Conservation (phyloP, 192 early-diverging fungal genomes). For the Backusella sp. region DNA sequence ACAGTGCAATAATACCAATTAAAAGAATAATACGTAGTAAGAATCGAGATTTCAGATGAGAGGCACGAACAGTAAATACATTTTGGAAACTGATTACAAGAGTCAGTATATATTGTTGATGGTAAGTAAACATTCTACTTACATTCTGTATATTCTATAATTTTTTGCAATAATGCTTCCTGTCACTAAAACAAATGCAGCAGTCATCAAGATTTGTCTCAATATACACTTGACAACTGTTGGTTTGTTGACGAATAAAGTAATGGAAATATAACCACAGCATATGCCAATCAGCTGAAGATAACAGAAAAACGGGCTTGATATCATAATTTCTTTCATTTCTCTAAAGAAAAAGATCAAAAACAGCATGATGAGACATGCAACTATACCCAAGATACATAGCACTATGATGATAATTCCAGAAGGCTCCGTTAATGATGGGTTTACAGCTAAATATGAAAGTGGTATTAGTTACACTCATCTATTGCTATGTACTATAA, state of each 20-base stretch:
- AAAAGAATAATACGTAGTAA: slow-evolving; percentile 12
- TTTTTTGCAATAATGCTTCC: slow-evolving; percentile 53
- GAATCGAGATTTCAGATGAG: slow-evolving; percentile 30
- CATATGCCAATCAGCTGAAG: slow-evolving; percentile 42
- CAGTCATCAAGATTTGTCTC: slow-evolving; percentile 33
- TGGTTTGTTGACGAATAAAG: slow-evolving; percentile 36
- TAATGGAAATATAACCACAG: slow-evolving; percentile 26
- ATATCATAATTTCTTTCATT: slow-evolving; percentile 39
- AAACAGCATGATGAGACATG: slow-evolving; percentile 31
- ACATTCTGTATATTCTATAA: slow-evolving; percentile 42
- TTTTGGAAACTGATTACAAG: slow-evolving; percentile 10
- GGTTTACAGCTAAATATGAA: slow-evolving; percentile 30
- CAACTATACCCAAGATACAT: slow-evolving; percentile 28
- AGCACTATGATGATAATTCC: slow-evolving; percentile 35
- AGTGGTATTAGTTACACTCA: neutral
- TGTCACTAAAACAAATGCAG: slow-evolving; percentile 43
- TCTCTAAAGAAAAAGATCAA: slow-evolving; percentile 39
- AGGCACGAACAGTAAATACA: slow-evolving; percentile 32
- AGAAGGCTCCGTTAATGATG: slow-evolving; percentile 13
- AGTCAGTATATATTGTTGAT: too few species aligned
- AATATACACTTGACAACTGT: slow-evolving; percentile 26
- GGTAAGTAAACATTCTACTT: neutral
- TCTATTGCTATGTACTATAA: neutral
- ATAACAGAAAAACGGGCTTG: slow-evolving; percentile 48
- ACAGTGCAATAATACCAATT: neutral